These are phyloP conservation scores for Dioscorea cayenensis DNA, from an alignment of 116 monocot species.

Conservation along the genomic window DNA sequence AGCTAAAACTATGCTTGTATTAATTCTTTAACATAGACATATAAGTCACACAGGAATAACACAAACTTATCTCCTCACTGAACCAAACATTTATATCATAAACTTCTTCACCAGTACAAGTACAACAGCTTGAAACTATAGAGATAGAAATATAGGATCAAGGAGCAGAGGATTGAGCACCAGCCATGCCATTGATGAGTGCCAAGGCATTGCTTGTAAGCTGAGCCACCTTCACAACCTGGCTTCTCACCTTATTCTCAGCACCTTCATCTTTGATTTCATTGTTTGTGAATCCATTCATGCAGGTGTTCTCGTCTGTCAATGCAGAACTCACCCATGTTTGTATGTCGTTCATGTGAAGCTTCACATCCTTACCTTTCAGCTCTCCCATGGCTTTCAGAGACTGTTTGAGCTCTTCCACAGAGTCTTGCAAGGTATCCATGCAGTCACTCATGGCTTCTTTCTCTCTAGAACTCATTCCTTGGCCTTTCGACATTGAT, in stretches of 20 bases:
- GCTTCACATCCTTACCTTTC: slow-evolving; percentile 8
- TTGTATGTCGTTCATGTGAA: slow-evolving; percentile 30
- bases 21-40: no score
- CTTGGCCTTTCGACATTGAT: background rate
- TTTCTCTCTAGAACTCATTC: slow-evolving; percentile 9
- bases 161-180: background rate
- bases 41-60: no score
- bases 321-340: slow-evolving; percentile 50
- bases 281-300: slow-evolving; percentile 17
- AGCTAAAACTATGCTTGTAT: no score
- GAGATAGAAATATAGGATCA: background rate
- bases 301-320: slow-evolving; percentile 37
- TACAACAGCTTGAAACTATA: no score
- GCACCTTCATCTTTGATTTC: background rate
- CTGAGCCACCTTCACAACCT: slow-evolving; percentile 10
- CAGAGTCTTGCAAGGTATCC: slow-evolving; percentile 16
- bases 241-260: slow-evolving; percentile 15
- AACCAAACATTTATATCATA: no score
- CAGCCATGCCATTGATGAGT: slow-evolving; percentile 18
- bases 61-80: no score
- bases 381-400: slow-evolving; percentile 9
- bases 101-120: no score
- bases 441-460: slow-evolving; percentile 30
- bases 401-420: slow-evolving; percentile 28
- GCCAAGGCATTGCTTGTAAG: slow-evolving; percentile 32